phyloP scores from a whole-genome alignment of 2,329 filamentous ascomycete genomes.

The Stagonosporopsis chrysanthemi region DNA sequence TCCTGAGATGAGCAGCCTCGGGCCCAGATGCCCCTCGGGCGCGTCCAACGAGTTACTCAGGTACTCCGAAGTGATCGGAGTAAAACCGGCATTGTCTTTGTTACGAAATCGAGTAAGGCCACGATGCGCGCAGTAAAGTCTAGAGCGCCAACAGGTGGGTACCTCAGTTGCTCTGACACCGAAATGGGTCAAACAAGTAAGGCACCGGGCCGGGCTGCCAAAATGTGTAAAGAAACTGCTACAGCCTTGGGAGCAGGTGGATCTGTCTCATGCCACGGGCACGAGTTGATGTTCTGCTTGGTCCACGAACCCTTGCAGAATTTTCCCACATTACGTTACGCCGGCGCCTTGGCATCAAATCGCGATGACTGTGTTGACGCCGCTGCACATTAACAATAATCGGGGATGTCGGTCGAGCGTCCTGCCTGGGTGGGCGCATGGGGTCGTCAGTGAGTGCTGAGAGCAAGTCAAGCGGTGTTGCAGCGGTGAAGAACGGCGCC shows the following conservation, averaged over 20 bases:
- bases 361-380: constrained; percentile 25
- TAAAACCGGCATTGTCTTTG: constrained; percentile 9
- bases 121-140: constrained; percentile 28
- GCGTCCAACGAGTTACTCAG: constrained; percentile 15
- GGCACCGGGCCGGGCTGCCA: constrained; percentile 27
- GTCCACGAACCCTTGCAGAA: constrained; percentile 30
- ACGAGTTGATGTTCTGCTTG: constrained; percentile 25
- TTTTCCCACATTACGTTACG: constrained; percentile 43
- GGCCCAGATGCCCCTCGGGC: constrained; percentile 17
- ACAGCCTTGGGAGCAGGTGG: constrained; percentile 34
- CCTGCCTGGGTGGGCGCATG: neutral
- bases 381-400: constrained; percentile 35
- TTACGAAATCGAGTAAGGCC: constrained; percentile 32
- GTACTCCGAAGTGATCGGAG: constrained; percentile 11
- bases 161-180: constrained; percentile 26
- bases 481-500: constrained; percentile 14
- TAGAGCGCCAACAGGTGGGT: constrained; percentile 42
- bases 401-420: constrained; percentile 7
- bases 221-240: constrained; percentile 35
- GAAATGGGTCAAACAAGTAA: constrained; percentile 20
- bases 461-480: constrained; percentile 18
- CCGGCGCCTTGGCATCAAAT: constrained; percentile 38
- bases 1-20: constrained; percentile 10
- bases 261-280: constrained; percentile 33
- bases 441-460: constrained; percentile 1